Base-by-base conservation (phyloP, 805 yeast genomes). In the Pichia heedii region DNA sequence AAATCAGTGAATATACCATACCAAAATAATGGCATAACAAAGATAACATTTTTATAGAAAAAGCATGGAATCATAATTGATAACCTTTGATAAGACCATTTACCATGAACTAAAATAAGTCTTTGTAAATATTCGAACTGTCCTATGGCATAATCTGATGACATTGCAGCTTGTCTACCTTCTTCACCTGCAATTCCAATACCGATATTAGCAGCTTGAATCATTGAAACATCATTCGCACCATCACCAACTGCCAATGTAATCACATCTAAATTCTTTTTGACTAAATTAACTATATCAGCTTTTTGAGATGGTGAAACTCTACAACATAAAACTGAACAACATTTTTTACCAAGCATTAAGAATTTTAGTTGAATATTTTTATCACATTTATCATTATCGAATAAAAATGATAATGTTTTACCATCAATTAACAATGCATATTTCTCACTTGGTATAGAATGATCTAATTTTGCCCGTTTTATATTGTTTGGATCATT, bases 181-280 rank as follows among this genome's bases (percentile, higher is more conserved):
- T 84, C 94, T 53, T 82, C 85, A 50, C 94, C 94, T 7, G 88
- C 90, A 55, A 84, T 83, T 50, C 94, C 94, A 33, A 84, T 81
- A 45, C 94, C 94, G 29, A 84, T 78, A 58, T 84, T 81, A 5
- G 94, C 90, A 29, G 85, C 83, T 55, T 83, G 90, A 49, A 84
- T 84, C 94, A 84, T 84, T 9, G 93, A 84, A 40, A 84, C 93
- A 60, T 84, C 94, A 56, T 84, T 84, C 22, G 93, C 85, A 50
- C 94, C 94, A 58, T 84, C 94, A 27, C 94, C 94, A 57, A 84
- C 77, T 0, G 90, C 86, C 45, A 84, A 68, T 0, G 93, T 82
- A 78, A 82, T 81, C 29, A 84, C 93, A 40, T 73, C 71, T 51
- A 84, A 69, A 9, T 71, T 70, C 26, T 70, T 66, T 56, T 81